Conservation (phyloP, 2,329 filamentous ascomycete species). For the Sclerotinia sclerotiorum region DNA sequence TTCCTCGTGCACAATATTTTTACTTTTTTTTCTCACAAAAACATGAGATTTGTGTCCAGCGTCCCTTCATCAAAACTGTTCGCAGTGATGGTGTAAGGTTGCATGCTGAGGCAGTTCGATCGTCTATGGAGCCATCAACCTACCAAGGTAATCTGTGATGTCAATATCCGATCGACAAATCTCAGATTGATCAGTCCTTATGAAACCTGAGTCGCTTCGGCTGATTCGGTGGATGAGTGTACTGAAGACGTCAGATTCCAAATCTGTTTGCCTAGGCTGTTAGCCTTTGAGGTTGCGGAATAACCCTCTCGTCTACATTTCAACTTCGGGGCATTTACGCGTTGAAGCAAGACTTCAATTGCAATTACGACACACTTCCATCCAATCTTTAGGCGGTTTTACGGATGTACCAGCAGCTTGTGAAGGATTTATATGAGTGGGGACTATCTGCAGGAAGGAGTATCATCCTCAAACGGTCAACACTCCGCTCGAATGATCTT, state of each 20-base stretch:
- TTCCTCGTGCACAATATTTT: slow-evolving; percentile 40
- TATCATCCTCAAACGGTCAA: background rate
- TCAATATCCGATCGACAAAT: slow-evolving; percentile 95
- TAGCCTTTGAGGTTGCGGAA: slow-evolving; percentile 84
- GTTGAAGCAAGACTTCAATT: background rate
- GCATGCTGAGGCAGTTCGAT: slow-evolving; percentile 85
- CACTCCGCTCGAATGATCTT: background rate
- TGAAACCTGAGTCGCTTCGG: slow-evolving; percentile 67
- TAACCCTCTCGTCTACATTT: slow-evolving; percentile 41
- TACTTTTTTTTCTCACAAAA: slow-evolving; percentile 43
- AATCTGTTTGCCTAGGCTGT: slow-evolving; percentile 86
- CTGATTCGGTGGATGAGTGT: slow-evolving; percentile 64
- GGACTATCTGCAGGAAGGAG: background rate
- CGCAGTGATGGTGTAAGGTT: slow-evolving; percentile 57
- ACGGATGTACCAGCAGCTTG: background rate
- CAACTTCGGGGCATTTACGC: slow-evolving; percentile 16
- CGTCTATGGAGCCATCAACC: slow-evolving; percentile 72
- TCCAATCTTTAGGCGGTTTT: background rate
- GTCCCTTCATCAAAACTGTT: slow-evolving; percentile 74
- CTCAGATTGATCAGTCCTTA: slow-evolving; percentile 71
- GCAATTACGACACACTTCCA: background rate
- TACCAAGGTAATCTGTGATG: slow-evolving; percentile 57
- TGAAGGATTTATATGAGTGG: background rate
- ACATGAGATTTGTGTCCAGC: slow-evolving; percentile 83
- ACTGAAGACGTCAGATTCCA: slow-evolving; percentile 81